Percentiles rank a stretch among this genome's conserved stretches.
Evolutionary conservation across 352 stramenopile species (phyloP).

Genomic region (Pythium brachiatum): DNA sequence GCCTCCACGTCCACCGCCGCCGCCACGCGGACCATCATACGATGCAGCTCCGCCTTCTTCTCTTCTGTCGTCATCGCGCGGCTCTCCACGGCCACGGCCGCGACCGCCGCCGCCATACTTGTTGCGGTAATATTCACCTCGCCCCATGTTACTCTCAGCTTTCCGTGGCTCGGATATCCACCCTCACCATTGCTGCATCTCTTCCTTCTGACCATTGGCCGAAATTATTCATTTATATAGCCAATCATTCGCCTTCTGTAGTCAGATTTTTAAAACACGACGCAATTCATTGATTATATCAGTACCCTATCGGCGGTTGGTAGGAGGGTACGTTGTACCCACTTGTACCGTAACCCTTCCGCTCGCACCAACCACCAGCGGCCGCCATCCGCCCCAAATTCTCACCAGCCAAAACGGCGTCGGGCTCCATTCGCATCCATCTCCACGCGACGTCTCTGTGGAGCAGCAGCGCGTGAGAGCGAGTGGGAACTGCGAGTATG

Average conservation of each 20-base stretch:
- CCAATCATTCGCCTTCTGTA: neutral
- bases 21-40: slow-evolving; percentile 14
- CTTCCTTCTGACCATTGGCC: neutral
- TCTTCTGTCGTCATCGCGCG: neutral
- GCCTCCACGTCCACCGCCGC: slow-evolving; percentile 4
- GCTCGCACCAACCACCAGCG: slow-evolving; percentile 6
- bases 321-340: slow-evolving; percentile 5
- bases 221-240: neutral
- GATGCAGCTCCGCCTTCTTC: neutral
- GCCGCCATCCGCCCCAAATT: slow-evolving; percentile 4
- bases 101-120: slow-evolving; percentile 74
- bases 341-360: neutral
- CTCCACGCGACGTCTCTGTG: neutral
- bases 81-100: slow-evolving; percentile 23
- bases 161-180: neutral
- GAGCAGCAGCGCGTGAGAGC: neutral
- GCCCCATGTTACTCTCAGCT: slow-evolving; percentile 42
- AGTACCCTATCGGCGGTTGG: neutral
- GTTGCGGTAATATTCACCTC: slow-evolving; percentile 88
- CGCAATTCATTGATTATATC: neutral
- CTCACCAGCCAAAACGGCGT: slow-evolving; percentile 8
- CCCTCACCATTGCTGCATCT: neutral
- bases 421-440: neutral
- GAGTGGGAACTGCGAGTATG: slow-evolving; percentile 3
- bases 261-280: neutral